Evolutionary conservation across 441 rosid genomes (phyloP).

Genomic region (Gossypium schwendimanii): DNA sequence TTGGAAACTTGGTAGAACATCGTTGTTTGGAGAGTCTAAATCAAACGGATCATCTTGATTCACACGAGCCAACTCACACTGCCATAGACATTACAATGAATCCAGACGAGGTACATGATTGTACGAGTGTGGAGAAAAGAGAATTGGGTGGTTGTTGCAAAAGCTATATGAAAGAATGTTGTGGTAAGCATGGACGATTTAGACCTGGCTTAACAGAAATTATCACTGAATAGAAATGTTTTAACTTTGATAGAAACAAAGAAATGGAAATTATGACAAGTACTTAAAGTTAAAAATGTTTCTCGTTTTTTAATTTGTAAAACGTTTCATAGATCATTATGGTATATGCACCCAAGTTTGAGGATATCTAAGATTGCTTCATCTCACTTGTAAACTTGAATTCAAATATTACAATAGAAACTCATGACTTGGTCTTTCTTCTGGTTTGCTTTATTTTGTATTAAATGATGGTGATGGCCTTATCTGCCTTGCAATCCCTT

Average conservation of each 20-base stretch:
- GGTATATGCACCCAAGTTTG: background rate
- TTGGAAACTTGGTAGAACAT: constrained; percentile 15
- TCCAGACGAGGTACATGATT: constrained; percentile 12
- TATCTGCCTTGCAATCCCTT: background rate
- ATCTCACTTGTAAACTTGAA: background rate
- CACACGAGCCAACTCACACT: background rate
- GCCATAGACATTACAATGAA: constrained; percentile 7
- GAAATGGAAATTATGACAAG: background rate
- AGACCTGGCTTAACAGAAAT: constrained; percentile 41
- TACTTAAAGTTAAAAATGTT: background rate
- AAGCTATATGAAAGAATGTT: constrained; percentile 54
- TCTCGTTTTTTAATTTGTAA: background rate
- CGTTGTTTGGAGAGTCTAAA: constrained; percentile 18
- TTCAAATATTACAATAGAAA: background rate
- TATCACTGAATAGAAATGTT: constrained; percentile 31
- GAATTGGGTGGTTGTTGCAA: constrained; percentile 57
- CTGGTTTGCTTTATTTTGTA: background rate
- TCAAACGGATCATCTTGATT: background rate
- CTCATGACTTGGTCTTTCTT: background rate
- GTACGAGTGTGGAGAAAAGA: constrained; percentile 35
- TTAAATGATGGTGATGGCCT: background rate
- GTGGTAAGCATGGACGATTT: constrained; percentile 36
- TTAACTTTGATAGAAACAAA: background rate
- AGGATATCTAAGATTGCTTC: background rate
- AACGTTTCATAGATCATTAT: background rate